Evolutionary conservation across 2,329 filamentous ascomycete species (phyloP), one percentile per base, ranked within the genome.

Genomic region (Fusarium cyanostomum): DNA sequence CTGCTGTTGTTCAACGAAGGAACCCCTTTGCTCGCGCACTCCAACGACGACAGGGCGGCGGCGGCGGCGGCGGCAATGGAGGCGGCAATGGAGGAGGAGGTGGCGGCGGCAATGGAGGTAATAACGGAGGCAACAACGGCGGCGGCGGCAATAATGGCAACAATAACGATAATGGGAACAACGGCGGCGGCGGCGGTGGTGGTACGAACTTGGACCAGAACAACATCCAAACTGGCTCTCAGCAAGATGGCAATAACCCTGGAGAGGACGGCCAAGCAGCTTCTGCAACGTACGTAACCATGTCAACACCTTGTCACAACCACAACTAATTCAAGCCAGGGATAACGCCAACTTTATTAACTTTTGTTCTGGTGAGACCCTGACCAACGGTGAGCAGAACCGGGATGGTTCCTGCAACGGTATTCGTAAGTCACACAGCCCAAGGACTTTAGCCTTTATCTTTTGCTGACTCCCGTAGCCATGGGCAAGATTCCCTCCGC

Each of bases 261-360:
- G 75, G 71, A 6, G 76, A 76, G 0, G 75, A 76, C 35, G 83
- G 82, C 43, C 84, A 87, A 70, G 73, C 82, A 27, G 76, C 82
- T 33, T 88, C 85, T 7, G 67, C 70, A 12, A 86, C 82, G 81
- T 86, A 70, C 73, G 84, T 71, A 18, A 18, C n/a, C 7, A 34
- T 16, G 12, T 16, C 10, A 8, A n/a, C 12, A 18, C 10, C 10
- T 33, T 9, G 13, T 11, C 30, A 12, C 8, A 31, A 48, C 4
- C 11, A 35, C 8, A 39, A 28, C 48, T 73, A 59, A 66, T 62
- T 50, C 8, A 7, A 27, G 78, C n/a, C 52, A 87, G 85, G 62
- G 84, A 88, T 65, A 59, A 76, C 15, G 77, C 79, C 77, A 88
- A 88, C 77, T 88, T 87, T 72, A 86, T 88, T 81, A 88, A 87